phyloP scores from a whole-genome alignment of 1,284 basidiomycete genomes.

The Bondarzewia mesenterica region DNA sequence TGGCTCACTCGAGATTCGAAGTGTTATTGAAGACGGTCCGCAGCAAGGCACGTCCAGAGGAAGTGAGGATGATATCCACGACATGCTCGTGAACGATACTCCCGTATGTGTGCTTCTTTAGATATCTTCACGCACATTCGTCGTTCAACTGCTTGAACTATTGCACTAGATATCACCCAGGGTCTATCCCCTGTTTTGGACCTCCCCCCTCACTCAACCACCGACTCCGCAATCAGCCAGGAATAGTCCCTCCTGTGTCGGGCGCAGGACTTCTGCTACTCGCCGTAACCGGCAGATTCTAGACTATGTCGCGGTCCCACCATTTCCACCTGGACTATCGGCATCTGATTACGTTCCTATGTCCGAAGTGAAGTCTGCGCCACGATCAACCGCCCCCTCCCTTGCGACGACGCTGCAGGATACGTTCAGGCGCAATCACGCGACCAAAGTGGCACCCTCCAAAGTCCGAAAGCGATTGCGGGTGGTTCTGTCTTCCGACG shows the following conservation, averaged over 20 bases:
- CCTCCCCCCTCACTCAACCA: too few relatives aligned
- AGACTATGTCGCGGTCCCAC: conserved; percentile 8
- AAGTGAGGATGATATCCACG: too few relatives aligned
- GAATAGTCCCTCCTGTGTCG: background rate
- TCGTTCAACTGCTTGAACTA: too few relatives aligned
- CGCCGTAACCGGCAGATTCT: background rate
- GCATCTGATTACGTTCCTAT: conserved; percentile 5
- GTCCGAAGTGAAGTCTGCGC: background rate
- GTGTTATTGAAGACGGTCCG: too few relatives aligned
- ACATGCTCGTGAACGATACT: too few relatives aligned
- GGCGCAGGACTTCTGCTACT: background rate
- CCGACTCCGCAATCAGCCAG: too few relatives aligned
- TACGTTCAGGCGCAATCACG: conserved; percentile 7
- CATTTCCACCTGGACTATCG: conserved; percentile 1
- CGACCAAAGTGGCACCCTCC: background rate
- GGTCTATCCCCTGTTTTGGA: too few relatives aligned
- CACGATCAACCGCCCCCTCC: conserved; percentile 1
- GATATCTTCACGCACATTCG: too few relatives aligned
- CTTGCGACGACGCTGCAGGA: conserved; percentile 5
- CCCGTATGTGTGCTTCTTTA: too few relatives aligned
- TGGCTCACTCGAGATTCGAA: too few relatives aligned
- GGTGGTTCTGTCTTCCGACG: background rate
- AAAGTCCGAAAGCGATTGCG: background rate
- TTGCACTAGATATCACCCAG: too few relatives aligned
- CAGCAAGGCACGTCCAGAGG: too few relatives aligned